Evolutionary conservation across 2,329 filamentous ascomycete genomes (phyloP).

Genomic region (Monilinia fructicola): DNA sequence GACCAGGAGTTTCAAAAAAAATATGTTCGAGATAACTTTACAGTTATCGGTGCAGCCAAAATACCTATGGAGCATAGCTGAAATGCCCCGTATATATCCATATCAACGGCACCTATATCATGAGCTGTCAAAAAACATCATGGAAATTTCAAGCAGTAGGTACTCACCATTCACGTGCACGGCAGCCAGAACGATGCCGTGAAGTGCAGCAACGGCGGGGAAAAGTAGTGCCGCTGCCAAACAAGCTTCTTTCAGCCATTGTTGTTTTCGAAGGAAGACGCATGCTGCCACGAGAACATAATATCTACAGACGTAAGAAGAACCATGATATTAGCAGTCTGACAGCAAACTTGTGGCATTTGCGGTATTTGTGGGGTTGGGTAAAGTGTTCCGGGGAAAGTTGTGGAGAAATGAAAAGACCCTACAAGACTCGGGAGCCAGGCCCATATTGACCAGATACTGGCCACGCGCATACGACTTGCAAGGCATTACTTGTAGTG

Average conservation of each 20-base stretch:
- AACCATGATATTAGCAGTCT: not conserved
- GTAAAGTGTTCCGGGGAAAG: not conserved
- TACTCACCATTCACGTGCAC: constrained; percentile 58
- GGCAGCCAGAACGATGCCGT: constrained; percentile 60
- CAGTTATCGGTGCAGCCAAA: constrained; percentile 61
- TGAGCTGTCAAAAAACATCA: constrained; percentile 15
- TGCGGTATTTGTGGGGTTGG: not conserved
- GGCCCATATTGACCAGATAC: constrained; percentile 58
- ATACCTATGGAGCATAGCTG: constrained; percentile 67
- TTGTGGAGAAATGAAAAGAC: constrained; percentile 31
- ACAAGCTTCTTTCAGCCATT: constrained; percentile 63
- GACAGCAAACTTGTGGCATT: not conserved
- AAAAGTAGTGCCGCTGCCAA: constrained; percentile 62
- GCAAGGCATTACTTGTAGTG: constrained; percentile 36
- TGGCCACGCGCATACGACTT: constrained; percentile 58
- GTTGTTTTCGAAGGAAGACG: constrained; percentile 58
- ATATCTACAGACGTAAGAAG: constrained; percentile 47
- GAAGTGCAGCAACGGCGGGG: constrained; percentile 63
- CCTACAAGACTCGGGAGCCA: constrained; percentile 53
- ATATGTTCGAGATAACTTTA: constrained; percentile 61
- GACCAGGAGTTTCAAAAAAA: constrained; percentile 57
- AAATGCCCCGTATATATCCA: constrained; percentile 68
- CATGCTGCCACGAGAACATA: constrained; percentile 64
- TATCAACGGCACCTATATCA: constrained; percentile 57
- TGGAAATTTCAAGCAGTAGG: not conserved